These are phyloP conservation scores for Lachnellula willkommii DNA, from an alignment of 2,329 filamentous ascomycete species.

Conservation along the genomic window DNA sequence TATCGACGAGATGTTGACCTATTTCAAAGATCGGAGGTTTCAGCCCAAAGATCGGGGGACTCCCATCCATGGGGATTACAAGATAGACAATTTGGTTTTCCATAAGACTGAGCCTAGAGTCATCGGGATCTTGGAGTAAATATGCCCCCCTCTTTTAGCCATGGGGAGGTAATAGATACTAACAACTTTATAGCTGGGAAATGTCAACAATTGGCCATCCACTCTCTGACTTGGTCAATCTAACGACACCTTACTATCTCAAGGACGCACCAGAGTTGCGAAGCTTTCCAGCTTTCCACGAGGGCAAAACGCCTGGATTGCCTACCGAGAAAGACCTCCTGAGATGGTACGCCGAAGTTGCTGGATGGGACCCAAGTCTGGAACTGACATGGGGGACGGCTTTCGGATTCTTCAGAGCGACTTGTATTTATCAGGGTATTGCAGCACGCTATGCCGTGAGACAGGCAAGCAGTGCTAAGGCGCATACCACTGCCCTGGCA, in stretches of 20 bases:
- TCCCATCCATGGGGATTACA: slow-evolving; percentile 93
- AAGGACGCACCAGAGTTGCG: slow-evolving; percentile 26
- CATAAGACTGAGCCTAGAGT: slow-evolving; percentile 83
- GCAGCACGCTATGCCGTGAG: slow-evolving; percentile 77
- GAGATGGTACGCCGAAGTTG: slow-evolving; percentile 60
- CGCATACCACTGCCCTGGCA: slow-evolving; percentile 63
- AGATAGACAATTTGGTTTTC: slow-evolving; percentile 87
- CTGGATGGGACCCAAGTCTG: slow-evolving; percentile 64
- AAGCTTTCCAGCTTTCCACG: slow-evolving; percentile 35
- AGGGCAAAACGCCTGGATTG: slow-evolving; percentile 45
- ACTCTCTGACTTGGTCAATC: slow-evolving; percentile 81
- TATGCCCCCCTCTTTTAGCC: slow-evolving; percentile 23
- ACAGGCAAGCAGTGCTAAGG: slow-evolving; percentile 85
- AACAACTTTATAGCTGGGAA: slow-evolving; percentile 63
- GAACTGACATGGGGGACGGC: slow-evolving; percentile 58
- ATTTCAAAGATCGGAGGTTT: slow-evolving; percentile 63
- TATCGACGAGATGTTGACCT: slow-evolving; percentile 71
- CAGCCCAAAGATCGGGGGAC: slow-evolving; percentile 75
- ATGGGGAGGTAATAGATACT: not conserved
- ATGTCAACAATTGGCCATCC: slow-evolving; percentile 98
- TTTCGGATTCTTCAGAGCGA: slow-evolving; percentile 56
- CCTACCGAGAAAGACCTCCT: slow-evolving; percentile 55
- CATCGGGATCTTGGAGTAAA: slow-evolving; percentile 83
- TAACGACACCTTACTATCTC: slow-evolving; percentile 49
- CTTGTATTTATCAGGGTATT: slow-evolving; percentile 77